These are phyloP conservation scores for Torulaspora pretoriensis DNA, from an alignment of 1,139 yeast genomes.

Conservation along the genomic window DNA sequence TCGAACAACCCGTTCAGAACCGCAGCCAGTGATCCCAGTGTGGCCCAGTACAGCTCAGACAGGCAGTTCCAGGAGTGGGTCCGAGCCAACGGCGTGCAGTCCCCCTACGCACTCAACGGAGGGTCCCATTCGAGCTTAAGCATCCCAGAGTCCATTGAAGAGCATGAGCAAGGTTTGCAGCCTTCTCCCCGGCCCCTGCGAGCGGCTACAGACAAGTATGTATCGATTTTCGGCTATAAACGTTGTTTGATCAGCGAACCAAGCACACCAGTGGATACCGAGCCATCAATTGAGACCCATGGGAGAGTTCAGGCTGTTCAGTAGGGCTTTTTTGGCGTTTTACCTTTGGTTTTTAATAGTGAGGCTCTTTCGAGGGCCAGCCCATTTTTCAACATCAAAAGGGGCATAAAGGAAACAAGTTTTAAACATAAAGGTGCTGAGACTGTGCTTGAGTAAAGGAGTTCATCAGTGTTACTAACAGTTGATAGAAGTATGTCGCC, in stretches of 20 bases:
- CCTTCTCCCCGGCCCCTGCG: slow-evolving; percentile 5
- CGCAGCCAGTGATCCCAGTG: slow-evolving; percentile 15
- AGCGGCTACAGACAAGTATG: slow-evolving; percentile 8
- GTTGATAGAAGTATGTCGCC: slow-evolving; percentile 15
- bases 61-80: slow-evolving; percentile 51
- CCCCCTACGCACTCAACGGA: slow-evolving; percentile 13
- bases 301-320: background rate
- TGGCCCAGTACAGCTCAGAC: slow-evolving; percentile 22
- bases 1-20: slow-evolving; percentile 55
- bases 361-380: background rate
- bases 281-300: background rate
- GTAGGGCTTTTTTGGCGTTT: background rate
- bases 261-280: background rate
- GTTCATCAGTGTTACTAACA: slow-evolving; percentile 4
- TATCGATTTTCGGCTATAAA: slow-evolving; percentile 1
- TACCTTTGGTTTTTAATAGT: background rate
- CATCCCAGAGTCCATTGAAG: slow-evolving; percentile 17
- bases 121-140: slow-evolving; percentile 16
- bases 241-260: background rate
- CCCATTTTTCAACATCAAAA: background rate
- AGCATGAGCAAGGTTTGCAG: slow-evolving; percentile 7
- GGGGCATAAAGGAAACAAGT: slow-evolving; percentile 2
- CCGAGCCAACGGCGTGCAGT: slow-evolving; percentile 37
- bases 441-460: background rate
- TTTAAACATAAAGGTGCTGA: background rate